These are phyloP conservation scores for Stagonosporopsis rhizophila DNA, from an alignment of 2,329 filamentous ascomycete species.

Conservation along the genomic window DNA sequence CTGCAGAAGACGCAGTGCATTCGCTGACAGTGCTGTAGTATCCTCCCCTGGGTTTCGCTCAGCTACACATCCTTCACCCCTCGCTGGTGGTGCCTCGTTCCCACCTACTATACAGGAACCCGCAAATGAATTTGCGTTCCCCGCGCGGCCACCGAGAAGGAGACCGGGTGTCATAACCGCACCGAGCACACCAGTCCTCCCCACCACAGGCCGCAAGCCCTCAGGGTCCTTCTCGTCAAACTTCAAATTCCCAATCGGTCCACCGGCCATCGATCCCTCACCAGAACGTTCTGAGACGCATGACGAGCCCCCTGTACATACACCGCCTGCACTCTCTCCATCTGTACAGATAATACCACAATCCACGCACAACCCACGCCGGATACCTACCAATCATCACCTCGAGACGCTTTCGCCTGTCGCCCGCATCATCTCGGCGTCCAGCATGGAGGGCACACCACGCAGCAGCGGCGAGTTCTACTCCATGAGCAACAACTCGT, in stretches of 20 bases:
- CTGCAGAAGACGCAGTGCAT: not conserved
- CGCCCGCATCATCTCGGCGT: conserved; percentile 76
- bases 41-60: conserved; percentile 42
- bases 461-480: conserved; percentile 95
- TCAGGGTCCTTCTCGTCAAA: conserved; percentile 54
- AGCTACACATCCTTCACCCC: conserved; percentile 52
- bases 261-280: conserved; percentile 41
- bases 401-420: conserved; percentile 66
- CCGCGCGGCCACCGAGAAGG: conserved; percentile 38
- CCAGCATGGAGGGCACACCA: conserved; percentile 77
- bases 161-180: conserved; percentile 44
- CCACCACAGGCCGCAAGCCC: conserved; percentile 47
- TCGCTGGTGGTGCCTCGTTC: conserved; percentile 50
- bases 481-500: conserved; percentile 91
- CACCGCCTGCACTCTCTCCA: not conserved
- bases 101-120: conserved; percentile 41
- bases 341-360: not conserved
- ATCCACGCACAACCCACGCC: conserved; percentile 25
- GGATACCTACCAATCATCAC: conserved; percentile 49
- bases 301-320: conserved; percentile 17
- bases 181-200: conserved; percentile 51
- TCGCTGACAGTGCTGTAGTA: conserved; percentile 35
- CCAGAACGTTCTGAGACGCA: conserved; percentile 40
- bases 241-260: conserved; percentile 64
- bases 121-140: conserved; percentile 38